phyloP scores from a whole-genome alignment of 2,329 filamentous ascomycete genomes.

The Ascochyta pisi region DNA sequence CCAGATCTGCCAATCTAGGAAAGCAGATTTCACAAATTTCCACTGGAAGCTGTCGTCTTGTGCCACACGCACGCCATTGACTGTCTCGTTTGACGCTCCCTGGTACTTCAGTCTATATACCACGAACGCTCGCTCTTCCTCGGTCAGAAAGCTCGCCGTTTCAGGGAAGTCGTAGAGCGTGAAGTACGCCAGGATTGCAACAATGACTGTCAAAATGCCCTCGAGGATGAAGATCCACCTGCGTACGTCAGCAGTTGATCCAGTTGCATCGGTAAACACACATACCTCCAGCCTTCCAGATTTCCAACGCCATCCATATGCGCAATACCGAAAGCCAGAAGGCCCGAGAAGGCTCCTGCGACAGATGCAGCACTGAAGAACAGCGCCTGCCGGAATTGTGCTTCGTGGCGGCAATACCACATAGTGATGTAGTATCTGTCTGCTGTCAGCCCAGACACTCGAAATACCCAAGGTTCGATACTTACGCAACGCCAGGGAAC shows the following conservation, averaged over 20 bases:
- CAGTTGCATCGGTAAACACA: not conserved
- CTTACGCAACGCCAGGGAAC: constrained; percentile 29
- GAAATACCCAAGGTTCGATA: not conserved
- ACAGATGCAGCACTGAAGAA: constrained; percentile 66
- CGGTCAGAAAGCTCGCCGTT: constrained; percentile 64
- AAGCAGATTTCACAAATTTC: constrained; percentile 56
- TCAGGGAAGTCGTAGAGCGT: constrained; percentile 70
- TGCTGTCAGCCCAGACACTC: not conserved
- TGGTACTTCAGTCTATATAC: constrained; percentile 64
- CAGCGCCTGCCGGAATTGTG: constrained; percentile 63
- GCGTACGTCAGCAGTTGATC: not conserved
- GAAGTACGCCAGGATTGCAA: constrained; percentile 51
- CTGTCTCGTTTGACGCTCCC: constrained; percentile 53
- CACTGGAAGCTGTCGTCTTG: constrained; percentile 73
- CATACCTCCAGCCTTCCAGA: constrained; percentile 16
- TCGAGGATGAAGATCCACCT: constrained; percentile 48
- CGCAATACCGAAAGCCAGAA: constrained; percentile 64
- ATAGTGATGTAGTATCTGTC: constrained; percentile 63
- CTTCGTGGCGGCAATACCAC: constrained; percentile 68
- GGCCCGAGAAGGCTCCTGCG: constrained; percentile 66
- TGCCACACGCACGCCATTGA: constrained; percentile 71
- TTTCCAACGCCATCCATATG: constrained; percentile 55
- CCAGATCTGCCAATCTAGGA: constrained; percentile 58
- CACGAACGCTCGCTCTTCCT: constrained; percentile 62
- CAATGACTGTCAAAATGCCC: constrained; percentile 45